Evolutionary conservation across 345 rosid species (phyloP).

Genomic region (Cardamine occulta): DNA sequence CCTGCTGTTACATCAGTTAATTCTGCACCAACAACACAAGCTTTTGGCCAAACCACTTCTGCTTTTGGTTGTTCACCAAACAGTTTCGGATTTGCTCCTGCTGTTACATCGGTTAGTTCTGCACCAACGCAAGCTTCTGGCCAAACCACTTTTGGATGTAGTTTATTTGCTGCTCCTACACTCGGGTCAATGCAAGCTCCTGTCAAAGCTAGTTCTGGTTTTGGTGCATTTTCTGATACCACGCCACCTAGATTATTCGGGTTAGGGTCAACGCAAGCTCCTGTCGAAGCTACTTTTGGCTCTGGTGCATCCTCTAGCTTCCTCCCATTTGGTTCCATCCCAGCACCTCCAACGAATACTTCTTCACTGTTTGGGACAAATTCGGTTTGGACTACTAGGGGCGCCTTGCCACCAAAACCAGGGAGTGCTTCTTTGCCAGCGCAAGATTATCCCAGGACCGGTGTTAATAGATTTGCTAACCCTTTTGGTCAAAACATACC

Average conservation of each 20-base stretch:
- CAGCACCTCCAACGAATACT: not conserved
- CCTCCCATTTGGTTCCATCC: slow-evolving; percentile 1
- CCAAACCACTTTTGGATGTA: not conserved
- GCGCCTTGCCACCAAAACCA: no score
- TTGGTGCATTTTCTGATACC: not conserved
- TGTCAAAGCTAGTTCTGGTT: no score
- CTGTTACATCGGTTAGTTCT: not conserved
- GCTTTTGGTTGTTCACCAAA: not conserved
- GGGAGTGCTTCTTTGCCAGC: no score
- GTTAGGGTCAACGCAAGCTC: not conserved
- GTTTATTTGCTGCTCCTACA: not conserved
- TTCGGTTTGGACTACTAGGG: not conserved
- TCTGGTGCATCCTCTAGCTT: not conserved
- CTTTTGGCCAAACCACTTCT: no score
- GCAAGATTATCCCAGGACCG: no score
- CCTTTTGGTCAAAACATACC: no score
- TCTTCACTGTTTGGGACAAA: not conserved
- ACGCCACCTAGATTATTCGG: not conserved
- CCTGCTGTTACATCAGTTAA: no score
- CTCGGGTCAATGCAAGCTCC: not conserved
- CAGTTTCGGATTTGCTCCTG: not conserved
- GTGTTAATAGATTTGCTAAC: no score
- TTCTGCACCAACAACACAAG: no score
- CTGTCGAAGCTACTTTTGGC: not conserved
- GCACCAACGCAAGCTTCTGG: not conserved